These are phyloP conservation scores for Lentinula lateritia DNA, from an alignment of 768 basidiomycete species.

Conservation along the genomic window DNA sequence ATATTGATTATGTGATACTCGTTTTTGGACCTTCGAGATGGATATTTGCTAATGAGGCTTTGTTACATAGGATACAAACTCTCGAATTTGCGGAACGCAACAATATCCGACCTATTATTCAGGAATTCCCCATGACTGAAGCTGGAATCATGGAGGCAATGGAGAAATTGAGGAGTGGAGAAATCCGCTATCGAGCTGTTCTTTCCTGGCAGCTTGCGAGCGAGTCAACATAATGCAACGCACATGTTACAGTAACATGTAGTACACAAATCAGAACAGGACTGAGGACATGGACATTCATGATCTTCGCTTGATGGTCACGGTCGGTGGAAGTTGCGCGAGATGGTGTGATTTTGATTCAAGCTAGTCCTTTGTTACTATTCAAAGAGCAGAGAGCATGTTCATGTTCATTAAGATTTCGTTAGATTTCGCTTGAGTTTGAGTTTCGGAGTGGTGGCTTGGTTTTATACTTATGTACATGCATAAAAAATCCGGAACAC, in stretches of 20 bases:
- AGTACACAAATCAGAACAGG: not conserved
- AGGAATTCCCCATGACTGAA: conserved; percentile 25
- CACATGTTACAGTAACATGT: too few relatives aligned
- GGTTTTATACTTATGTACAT: too few relatives aligned
- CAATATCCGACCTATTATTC: conserved; percentile 20
- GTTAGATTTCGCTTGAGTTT: too few relatives aligned
- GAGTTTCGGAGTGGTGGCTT: too few relatives aligned
- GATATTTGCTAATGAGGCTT: conserved; percentile 1
- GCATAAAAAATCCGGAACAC: not conserved
- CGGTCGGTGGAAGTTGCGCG: too few relatives aligned
- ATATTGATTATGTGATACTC: not conserved
- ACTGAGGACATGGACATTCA: not conserved
- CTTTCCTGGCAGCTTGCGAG: conserved; percentile 7
- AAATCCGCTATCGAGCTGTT: conserved; percentile 25
- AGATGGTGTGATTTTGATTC: not conserved
- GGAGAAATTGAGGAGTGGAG: conserved; percentile 16
- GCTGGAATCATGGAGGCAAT: conserved; percentile 25
- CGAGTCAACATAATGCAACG: not conserved
- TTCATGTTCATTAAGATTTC: too few relatives aligned
- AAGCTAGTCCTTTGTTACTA: too few relatives aligned
- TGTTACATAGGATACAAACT: conserved; percentile 17
- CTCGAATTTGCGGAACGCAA: conserved; percentile 27
- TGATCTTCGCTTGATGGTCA: not conserved
- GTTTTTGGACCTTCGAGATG: not conserved
- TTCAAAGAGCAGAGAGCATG: too few relatives aligned